Base-by-base conservation (phyloP, 2,329 filamentous ascomycete genomes). In the Colletotrichum salicis region DNA sequence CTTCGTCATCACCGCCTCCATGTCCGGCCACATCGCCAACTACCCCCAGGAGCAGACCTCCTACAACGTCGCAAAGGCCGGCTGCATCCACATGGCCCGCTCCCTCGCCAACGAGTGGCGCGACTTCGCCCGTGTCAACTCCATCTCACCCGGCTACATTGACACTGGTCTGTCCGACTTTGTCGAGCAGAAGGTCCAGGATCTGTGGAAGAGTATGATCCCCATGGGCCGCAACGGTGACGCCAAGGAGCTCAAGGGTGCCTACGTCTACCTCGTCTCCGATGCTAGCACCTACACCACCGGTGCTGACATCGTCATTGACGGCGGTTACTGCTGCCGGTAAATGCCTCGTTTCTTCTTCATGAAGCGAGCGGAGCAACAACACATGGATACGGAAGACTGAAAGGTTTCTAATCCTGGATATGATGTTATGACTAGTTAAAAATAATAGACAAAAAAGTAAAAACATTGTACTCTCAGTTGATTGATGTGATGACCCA, bases 271-370 rank as follows among this genome's bases (percentile, higher is more conserved):
- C 82, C 86, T 96, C 51, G 89, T 92, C 41, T 92, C 89, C 60
- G 93, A 95, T 79, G 93, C 93, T 5, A 90, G 91, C 70, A 91
- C 89, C 54, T 95, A 94, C 82, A 94, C 91, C 5, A 95, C 93
- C 13, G 93, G 89, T 4, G 85, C 88, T 3, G 91, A 94, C 78
- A 86, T 95, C 55, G 82, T 93, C 70, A 89, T 94, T 71, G 93
- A 95, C 79, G 93, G 92, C 74, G 92, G 91, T 52, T 93, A 93
- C 82, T 85, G 82, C 75, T 77, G 80, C 76, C 84, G 85, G 72
- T 87, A 81, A 74, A 76, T 52, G 73, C 15, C 15, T 61, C 51
- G 29, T 22, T 24, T 29, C 37, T 7, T 51, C 19, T 31, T 12
- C 29, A n/a, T 64, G 10, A 29, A 37, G 24, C 52, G 22, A 11